Conservation (phyloP, 2,329 filamentous ascomycete genomes). For the Mariannaea elegans region DNA sequence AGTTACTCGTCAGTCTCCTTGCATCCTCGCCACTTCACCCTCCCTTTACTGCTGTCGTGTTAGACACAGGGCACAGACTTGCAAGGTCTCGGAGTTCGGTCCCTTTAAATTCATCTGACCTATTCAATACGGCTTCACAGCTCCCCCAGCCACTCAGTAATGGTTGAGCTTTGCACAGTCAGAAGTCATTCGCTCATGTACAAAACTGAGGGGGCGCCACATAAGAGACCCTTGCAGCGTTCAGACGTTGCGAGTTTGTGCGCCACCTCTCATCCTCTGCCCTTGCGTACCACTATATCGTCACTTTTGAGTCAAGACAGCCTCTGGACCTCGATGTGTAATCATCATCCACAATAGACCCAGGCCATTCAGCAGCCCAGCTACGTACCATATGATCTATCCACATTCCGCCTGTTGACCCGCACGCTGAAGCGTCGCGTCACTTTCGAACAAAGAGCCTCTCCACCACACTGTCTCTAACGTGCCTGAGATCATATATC, state of each 20-base stretch:
- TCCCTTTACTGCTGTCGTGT: not conserved
- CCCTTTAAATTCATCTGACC: not conserved
- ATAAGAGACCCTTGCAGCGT: not conserved
- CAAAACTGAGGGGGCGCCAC: not conserved
- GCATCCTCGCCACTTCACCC: not conserved
- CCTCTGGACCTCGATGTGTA: constrained; percentile 14
- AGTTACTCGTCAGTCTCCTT: not conserved
- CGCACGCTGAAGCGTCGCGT: constrained; percentile 5
- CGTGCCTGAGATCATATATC: constrained; percentile 9
- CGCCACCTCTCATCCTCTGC: constrained; percentile 11
- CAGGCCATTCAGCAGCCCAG: constrained; percentile 9
- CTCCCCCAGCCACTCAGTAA: not conserved
- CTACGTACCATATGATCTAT: constrained; percentile 10
- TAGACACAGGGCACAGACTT: not conserved
- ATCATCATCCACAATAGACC: constrained; percentile 27
- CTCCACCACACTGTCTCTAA: not conserved
- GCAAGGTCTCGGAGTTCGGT: not conserved
- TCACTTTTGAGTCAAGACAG: constrained; percentile 23
- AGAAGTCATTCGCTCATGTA: too few relatives aligned
- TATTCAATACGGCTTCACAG: not conserved
- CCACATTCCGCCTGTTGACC: constrained; percentile 3
- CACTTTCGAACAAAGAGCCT: constrained; percentile 30
- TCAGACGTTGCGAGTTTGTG: constrained; percentile 26
- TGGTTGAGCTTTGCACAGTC: too few relatives aligned
- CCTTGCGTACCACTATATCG: constrained; percentile 1